Percentiles rank a stretch among this genome's conserved stretches.
These are phyloP conservation scores for Atalantia buxifolia DNA, from an alignment of 345 rosid species.

Conservation along the genomic window DNA sequence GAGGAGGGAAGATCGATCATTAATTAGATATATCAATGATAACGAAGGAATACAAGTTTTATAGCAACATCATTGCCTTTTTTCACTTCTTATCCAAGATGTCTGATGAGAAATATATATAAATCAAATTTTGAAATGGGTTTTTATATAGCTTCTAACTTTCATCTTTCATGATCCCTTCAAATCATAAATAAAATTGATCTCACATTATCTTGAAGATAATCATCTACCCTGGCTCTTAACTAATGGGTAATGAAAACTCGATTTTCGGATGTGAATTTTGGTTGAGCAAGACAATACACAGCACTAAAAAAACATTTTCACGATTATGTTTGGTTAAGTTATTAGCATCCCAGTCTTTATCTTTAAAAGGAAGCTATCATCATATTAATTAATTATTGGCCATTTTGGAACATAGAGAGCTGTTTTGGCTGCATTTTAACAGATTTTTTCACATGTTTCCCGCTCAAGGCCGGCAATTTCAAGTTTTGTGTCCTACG, in stretches of 20 bases:
- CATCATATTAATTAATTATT: neutral
- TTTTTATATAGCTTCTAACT: neutral
- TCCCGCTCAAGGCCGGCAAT: constrained; percentile 21
- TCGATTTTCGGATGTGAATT: neutral
- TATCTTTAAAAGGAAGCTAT: neutral
- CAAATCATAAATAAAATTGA: neutral
- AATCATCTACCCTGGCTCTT: neutral
- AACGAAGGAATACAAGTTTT: neutral
- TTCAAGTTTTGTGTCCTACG: neutral
- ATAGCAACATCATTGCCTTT: constrained; percentile 18
- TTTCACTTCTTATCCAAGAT: neutral
- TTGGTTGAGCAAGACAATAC: neutral
- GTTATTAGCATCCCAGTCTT: neutral
- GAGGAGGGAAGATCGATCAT: neutral
- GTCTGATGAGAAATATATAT: neutral
- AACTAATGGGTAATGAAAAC: neutral
- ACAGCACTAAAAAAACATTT: neutral
- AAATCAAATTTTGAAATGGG: neutral
- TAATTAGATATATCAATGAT: neutral
- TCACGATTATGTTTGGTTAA: neutral
- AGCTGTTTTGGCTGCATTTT: constrained; percentile 7
- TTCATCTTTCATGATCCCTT: neutral
- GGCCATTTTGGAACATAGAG: neutral
- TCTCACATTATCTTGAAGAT: neutral
- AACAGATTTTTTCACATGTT: constrained; percentile 16